Conservation (phyloP, 257 asterid genomes). For the Voacanga thouarsii region DNA sequence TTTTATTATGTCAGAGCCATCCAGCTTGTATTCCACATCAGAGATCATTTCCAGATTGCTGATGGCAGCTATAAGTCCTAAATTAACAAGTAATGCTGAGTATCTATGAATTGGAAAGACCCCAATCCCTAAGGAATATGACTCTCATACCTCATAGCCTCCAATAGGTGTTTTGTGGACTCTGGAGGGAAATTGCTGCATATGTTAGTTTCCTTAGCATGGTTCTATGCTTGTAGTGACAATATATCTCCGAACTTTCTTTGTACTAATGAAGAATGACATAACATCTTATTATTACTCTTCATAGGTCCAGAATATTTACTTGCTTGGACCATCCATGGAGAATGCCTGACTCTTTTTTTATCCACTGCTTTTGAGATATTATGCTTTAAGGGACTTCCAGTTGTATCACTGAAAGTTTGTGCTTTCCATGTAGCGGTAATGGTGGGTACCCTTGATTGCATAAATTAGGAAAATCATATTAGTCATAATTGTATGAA, state of each 20-base stretch:
- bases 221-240: too few species aligned
- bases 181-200: not conserved
- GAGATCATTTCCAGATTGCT: too few species aligned
- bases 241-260: not conserved
- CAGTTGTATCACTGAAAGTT: not conserved
- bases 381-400: not conserved
- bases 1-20: not conserved
- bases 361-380: too few species aligned
- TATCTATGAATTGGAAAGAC: not conserved
- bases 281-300: too few species aligned
- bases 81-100: not conserved
- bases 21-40: not conserved
- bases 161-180: not conserved
- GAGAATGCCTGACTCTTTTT: too few species aligned
- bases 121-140: not conserved
- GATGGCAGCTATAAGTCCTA: not conserved
- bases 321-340: too few species aligned
- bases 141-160: not conserved
- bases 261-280: not conserved
- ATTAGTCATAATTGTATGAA: not conserved
- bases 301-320: too few species aligned
- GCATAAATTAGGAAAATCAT: constrained; percentile 1
- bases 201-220: not conserved
- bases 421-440: not conserved
- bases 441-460: not conserved